Evolutionary conservation across 257 asterid genomes (phyloP), one percentile per base, ranked within the genome.

Genomic region (Verbascum thapsus): DNA sequence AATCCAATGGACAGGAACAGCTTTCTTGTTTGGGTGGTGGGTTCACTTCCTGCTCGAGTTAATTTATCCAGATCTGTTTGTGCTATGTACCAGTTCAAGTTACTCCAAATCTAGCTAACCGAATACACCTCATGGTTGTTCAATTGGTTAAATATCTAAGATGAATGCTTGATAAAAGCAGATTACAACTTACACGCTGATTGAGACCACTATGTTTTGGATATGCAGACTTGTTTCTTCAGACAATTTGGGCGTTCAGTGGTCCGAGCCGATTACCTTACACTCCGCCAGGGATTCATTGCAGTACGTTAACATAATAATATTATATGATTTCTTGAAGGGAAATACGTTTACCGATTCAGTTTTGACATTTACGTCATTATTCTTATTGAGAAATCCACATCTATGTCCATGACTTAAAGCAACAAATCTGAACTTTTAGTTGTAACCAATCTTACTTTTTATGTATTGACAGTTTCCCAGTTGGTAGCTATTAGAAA

Each of bases 261-360:
- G 43, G 98, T 83, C 49, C 96, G 95, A 34, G 95, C 95, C 10
- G 99, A 94, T 73, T 94, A 94, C 75, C 95, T 94, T 66, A 82
- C 96, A 37, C 98, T 94, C 37, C 98, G 99, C 63, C 91, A 90
- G 77, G 99, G 96, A 53, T 94, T 94, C 73, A 86, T 94, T 73
- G 66, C 70, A 87, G 99, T 94, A 85, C 61, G 83, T 64, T 52
- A 63, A 51, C 75, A 47, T 43, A 40, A 9, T 39, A 4, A 35
- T 60, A 40, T 32, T 32, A 3, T 35, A 32, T 68, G 7, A 30
- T 34, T 34, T 16, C 34, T 23, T 69, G 18, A 34, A 32, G 44
- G 61, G 35, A 60, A 26, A 23, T 32, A 22, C 57, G 10, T 41
- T n/a, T 44, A n/a, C n/a, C 12, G 11, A 26, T 50, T 20, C 53